phyloP scores from a whole-genome alignment of 306 rosid species.

The Dalbergia cultrata region DNA sequence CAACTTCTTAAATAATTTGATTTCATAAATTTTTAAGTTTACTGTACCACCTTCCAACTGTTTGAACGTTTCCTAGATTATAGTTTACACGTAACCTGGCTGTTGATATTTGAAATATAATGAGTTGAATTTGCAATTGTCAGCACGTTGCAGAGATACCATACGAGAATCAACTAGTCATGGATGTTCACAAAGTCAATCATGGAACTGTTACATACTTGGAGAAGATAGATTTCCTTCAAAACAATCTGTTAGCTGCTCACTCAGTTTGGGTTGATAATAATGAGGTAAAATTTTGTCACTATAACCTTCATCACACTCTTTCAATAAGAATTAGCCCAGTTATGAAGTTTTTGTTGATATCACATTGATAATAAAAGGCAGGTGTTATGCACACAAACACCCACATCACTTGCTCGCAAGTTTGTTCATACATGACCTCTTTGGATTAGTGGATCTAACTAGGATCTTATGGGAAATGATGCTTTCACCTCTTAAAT shows the following conservation, averaged over 20 bases:
- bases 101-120: constrained; percentile 17
- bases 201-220: constrained; percentile 90
- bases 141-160: constrained; percentile 96
- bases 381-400: neutral
- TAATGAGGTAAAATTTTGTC: constrained; percentile 63
- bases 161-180: constrained; percentile 79
- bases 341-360: neutral
- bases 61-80: neutral
- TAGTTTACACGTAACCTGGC: neutral
- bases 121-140: constrained; percentile 40
- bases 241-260: constrained; percentile 79
- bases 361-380: neutral
- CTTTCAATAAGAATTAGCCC: constrained; percentile 32
- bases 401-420: neutral
- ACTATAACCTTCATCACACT: constrained; percentile 6
- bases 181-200: constrained; percentile 63
- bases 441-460: neutral
- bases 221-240: constrained; percentile 70
- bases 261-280: constrained; percentile 82
- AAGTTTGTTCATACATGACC: neutral
- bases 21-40: constrained; percentile 17
- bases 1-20: neutral
- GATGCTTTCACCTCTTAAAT: constrained; percentile 23
- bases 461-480: neutral
- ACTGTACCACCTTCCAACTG: neutral